phyloP scores from a whole-genome alignment of 2,329 filamentous ascomycete genomes.

The Exophiala aquamarina region DNA sequence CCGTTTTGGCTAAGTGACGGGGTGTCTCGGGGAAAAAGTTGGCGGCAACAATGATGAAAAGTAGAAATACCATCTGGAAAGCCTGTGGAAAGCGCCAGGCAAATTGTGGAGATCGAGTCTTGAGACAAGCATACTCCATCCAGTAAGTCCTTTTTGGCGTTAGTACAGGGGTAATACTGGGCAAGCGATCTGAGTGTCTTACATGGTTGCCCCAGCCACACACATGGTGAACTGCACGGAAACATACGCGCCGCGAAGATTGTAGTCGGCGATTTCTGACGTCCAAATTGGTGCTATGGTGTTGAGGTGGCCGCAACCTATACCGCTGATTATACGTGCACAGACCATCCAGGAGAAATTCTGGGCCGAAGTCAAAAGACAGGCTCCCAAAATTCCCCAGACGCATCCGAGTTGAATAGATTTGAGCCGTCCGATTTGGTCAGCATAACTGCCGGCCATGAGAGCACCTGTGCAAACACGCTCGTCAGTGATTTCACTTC shows the following conservation, averaged over 20 bases:
- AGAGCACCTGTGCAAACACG: constrained; percentile 27
- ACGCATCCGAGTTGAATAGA: constrained; percentile 30
- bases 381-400: constrained; percentile 29
- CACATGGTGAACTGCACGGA: constrained; percentile 29
- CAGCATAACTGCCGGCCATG: constrained; percentile 29
- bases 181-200: not conserved
- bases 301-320: constrained; percentile 33
- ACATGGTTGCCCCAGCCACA: constrained; percentile 10
- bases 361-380: constrained; percentile 26
- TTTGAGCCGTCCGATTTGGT: constrained; percentile 30
- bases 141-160: constrained; percentile 29
- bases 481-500: not conserved
- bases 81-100: constrained; percentile 63
- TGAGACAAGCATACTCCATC: constrained; percentile 32
- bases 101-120: constrained; percentile 36
- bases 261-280: constrained; percentile 30
- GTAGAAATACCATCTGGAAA: constrained; percentile 58
- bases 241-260: constrained; percentile 30
- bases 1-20: constrained; percentile 30
- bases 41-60: constrained; percentile 56
- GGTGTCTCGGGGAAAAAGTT: constrained; percentile 50
- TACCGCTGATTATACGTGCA: constrained; percentile 29
- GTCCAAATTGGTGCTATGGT: constrained; percentile 32
- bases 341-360: constrained; percentile 30
- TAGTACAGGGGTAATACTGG: not conserved